Evolutionary conservation across 768 basidiomycete genomes (phyloP).

Genomic region (Hericium alpestre): DNA sequence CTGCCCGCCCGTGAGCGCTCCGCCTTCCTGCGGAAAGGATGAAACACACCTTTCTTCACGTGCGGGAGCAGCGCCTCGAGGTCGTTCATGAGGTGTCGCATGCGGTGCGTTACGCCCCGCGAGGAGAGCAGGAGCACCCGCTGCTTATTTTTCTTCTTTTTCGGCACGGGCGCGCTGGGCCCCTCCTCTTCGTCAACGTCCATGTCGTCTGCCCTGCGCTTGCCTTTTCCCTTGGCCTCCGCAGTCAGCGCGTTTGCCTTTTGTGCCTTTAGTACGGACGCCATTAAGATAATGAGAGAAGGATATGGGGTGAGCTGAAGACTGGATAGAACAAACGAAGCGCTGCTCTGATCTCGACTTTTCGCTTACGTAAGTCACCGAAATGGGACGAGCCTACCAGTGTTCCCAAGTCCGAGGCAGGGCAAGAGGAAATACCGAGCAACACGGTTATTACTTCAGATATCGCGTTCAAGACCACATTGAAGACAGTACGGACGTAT

Average conservation of each 20-base stretch:
- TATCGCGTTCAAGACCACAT: background rate
- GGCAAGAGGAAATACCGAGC: too few species aligned
- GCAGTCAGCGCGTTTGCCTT: conserved; percentile 44
- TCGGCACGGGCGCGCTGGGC: conserved; percentile 23
- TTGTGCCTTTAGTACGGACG: conserved; percentile 54
- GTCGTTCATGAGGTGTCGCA: conserved; percentile 96
- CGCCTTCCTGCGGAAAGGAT: background rate
- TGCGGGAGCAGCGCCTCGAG: conserved; percentile 85
- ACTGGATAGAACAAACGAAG: background rate
- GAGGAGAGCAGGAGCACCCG: conserved; percentile 88
- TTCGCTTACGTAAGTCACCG: background rate
- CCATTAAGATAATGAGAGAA: conserved; percentile 30
- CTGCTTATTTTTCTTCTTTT: conserved; percentile 83
- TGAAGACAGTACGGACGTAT: background rate
- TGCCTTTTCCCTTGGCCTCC: conserved; percentile 34
- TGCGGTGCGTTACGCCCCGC: conserved; percentile 87
- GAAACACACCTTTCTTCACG: conserved; percentile 79
- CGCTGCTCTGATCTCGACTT: background rate
- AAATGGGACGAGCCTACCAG: background rate
- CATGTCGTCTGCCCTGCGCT: conserved; percentile 56
- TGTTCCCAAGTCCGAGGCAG: too few species aligned
- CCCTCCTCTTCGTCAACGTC: conserved; percentile 46
- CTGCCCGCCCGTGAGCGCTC: conserved; percentile 28
- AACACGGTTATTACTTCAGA: too few species aligned
- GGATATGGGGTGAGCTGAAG: background rate